phyloP scores from a whole-genome alignment of 352 stramenopile species.

The Globisporangium rhizosaccharum region DNA sequence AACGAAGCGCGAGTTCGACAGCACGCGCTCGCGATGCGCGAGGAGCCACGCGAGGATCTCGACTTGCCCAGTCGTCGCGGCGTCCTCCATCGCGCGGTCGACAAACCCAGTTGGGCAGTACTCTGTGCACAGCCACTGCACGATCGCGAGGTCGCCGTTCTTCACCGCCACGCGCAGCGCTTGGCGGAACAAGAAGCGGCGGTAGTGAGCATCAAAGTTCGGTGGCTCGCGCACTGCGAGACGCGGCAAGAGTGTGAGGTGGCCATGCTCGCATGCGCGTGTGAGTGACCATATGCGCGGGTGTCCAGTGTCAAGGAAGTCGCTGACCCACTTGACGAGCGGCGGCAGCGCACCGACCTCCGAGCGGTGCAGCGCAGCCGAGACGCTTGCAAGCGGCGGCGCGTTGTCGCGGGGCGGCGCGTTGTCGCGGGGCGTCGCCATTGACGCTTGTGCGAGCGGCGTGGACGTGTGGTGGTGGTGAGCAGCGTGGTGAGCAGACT shows the following conservation, averaged over 20 bases:
- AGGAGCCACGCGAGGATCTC: constrained; percentile 13
- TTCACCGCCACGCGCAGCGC: background rate
- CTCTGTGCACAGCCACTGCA: constrained; percentile 11
- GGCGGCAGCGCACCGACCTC: constrained; percentile 2
- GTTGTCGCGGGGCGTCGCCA: background rate
- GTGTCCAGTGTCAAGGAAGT: constrained; percentile 4
- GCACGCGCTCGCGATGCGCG: constrained; percentile 3
- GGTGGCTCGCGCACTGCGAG: background rate
- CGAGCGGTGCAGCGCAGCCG: background rate
- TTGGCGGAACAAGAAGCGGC: constrained; percentile 5
- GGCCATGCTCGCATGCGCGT: background rate
- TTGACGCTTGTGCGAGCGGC: no score
- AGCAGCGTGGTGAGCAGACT: no score
- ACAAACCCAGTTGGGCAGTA: constrained; percentile 10
- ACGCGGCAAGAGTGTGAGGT: background rate
- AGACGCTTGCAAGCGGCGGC: constrained; percentile 8
- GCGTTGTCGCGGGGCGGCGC: background rate
- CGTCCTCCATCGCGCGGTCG: constrained; percentile 13
- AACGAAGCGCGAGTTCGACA: constrained; percentile 10
- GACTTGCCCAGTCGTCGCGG: constrained; percentile 6
- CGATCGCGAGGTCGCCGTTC: constrained; percentile 8
- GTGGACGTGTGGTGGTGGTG: no score
- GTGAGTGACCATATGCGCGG: constrained; percentile 8
- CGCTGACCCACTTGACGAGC: constrained; percentile 4
- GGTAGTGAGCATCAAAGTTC: background rate